Percentiles rank a stretch among this genome's conserved stretches.
Conservation (phyloP, 768 basidiomycete genomes). For the Cystobasidium ongulense region DNA sequence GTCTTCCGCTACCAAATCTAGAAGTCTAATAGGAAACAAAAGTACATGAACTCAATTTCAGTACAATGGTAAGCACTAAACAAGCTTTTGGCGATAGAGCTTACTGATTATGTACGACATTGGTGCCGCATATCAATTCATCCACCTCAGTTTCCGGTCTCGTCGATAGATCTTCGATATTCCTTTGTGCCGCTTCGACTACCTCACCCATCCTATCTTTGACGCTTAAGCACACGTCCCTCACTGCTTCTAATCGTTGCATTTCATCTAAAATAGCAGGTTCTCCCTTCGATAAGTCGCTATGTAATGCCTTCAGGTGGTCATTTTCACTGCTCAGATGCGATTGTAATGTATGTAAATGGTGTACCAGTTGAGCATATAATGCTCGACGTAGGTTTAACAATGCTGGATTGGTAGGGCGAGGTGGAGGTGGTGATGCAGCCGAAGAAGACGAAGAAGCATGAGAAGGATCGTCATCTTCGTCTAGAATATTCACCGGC, state of each 20-base stretch:
- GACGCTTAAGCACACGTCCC: slow-evolving; percentile 77
- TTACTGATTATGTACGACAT: slow-evolving; percentile 94
- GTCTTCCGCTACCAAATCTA: slow-evolving; percentile 97
- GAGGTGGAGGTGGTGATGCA: slow-evolving; percentile 66
- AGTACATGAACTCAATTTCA: too few species aligned
- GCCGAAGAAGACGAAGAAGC: not conserved
- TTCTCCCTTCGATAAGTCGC: slow-evolving; percentile 77
- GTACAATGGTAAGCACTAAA: not conserved
- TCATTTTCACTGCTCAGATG: slow-evolving; percentile 62
- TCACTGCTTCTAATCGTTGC: slow-evolving; percentile 83
- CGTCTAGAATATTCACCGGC: slow-evolving; percentile 60
- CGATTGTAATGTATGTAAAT: slow-evolving; percentile 52
- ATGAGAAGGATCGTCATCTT: slow-evolving; percentile 47
- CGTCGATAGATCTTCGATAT: slow-evolving; percentile 65
- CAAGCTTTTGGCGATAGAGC: slow-evolving; percentile 44
- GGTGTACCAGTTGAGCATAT: slow-evolving; percentile 63
- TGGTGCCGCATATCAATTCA: slow-evolving; percentile 89
- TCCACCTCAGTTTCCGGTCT: slow-evolving; percentile 90
- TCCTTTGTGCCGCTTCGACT: slow-evolving; percentile 61
- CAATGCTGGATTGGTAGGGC: slow-evolving; percentile 83
- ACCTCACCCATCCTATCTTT: slow-evolving; percentile 58
- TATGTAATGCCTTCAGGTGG: slow-evolving; percentile 63
- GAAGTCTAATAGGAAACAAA: slow-evolving; percentile 54
- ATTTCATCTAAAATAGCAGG: slow-evolving; percentile 95
- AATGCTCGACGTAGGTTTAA: slow-evolving; percentile 69